A percentile compares a stretch with the other conserved stretches of the same genome.
Evolutionary conservation across 2,329 filamentous ascomycete species (phyloP).

Genomic region (Diplocarpon rosae): DNA sequence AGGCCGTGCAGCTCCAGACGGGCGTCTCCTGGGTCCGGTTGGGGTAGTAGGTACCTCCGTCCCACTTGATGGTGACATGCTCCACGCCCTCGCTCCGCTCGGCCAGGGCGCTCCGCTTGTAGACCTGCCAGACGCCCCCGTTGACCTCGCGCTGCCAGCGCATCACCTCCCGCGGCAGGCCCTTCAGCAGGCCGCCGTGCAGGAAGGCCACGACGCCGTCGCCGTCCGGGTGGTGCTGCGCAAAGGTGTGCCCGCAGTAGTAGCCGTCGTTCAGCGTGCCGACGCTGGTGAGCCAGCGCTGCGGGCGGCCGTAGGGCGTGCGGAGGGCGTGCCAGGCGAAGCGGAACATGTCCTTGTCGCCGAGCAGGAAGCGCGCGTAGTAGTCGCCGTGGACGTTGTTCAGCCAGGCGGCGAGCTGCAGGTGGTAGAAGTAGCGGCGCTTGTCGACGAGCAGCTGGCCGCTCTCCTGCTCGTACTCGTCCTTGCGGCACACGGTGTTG

Average conservation of each 20-base stretch:
- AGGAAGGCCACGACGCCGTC: slow-evolving; percentile 2
- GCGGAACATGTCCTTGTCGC: slow-evolving; percentile 28
- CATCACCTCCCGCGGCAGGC: slow-evolving; percentile 5
- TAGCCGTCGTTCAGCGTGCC: slow-evolving; percentile 1
- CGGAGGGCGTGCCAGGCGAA: slow-evolving; percentile 8
- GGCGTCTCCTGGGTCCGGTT: too few relatives aligned
- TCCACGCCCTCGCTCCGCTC: slow-evolving; percentile 1
- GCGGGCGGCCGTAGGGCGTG: slow-evolving; percentile 2
- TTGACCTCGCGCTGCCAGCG: slow-evolving; percentile 5
- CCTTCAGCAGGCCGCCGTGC: slow-evolving; percentile 6
- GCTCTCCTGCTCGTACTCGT: slow-evolving; percentile 29
- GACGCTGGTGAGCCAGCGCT: slow-evolving; percentile 7
- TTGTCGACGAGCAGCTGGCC: slow-evolving; percentile 30
- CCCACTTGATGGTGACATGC: neutral
- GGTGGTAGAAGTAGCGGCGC: slow-evolving; percentile 28
- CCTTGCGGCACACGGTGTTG: slow-evolving; percentile 28
- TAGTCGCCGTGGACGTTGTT: slow-evolving; percentile 23
- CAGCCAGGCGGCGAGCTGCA: slow-evolving; percentile 29
- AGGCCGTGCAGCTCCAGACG: too few relatives aligned
- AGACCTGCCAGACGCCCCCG: slow-evolving; percentile 6
- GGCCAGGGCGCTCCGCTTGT: slow-evolving; percentile 5
- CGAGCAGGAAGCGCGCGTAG: slow-evolving; percentile 25
- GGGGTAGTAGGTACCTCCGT: too few relatives aligned
- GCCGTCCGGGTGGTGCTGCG: slow-evolving; percentile 6
- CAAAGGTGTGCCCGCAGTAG: slow-evolving; percentile 9